phyloP scores from a whole-genome alignment of 208 protist genomes.

The Trypanosoma mega region DNA sequence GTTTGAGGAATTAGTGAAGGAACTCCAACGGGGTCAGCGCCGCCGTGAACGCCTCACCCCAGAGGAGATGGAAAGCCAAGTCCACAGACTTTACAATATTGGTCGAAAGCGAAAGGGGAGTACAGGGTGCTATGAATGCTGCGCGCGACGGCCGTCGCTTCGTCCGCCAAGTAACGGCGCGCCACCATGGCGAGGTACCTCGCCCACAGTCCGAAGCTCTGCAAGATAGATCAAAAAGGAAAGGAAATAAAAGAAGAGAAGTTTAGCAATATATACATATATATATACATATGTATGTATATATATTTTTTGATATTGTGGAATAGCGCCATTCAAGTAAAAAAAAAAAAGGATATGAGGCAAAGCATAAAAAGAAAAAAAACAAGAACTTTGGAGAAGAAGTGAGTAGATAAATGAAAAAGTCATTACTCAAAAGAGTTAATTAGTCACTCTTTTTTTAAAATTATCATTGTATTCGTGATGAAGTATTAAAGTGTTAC shows the following conservation, averaged over 20 bases:
- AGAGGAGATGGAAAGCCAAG: constrained; percentile 15
- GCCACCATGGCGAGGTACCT: not conserved
- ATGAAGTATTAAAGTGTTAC: too few relatives aligned
- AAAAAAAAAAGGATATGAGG: not conserved
- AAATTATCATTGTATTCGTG: too few relatives aligned
- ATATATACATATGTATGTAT: constrained; percentile 27
- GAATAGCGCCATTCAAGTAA: constrained; percentile 2
- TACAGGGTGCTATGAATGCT: not conserved
- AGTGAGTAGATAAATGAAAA: too few relatives aligned
- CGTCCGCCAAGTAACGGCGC: not conserved
- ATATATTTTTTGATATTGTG: constrained; percentile 20
- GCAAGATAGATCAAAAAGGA: not conserved
- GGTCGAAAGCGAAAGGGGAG: not conserved
- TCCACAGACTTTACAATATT: too few relatives aligned
- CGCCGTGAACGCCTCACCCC: constrained; percentile 10
- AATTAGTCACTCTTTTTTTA: too few relatives aligned
- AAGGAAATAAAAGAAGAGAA: not conserved
- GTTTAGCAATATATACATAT: not conserved
- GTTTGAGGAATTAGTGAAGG: constrained; percentile 11
- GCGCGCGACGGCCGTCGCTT: not conserved
- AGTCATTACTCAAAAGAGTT: too few relatives aligned
- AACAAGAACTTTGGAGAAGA: too few relatives aligned
- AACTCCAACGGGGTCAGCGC: constrained; percentile 12
- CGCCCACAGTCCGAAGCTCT: too few relatives aligned
- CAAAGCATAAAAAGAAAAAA: not conserved